These are phyloP conservation scores for Silene latifolia DNA, from an alignment of 148 eudicot genomes.

Conservation along the genomic window DNA sequence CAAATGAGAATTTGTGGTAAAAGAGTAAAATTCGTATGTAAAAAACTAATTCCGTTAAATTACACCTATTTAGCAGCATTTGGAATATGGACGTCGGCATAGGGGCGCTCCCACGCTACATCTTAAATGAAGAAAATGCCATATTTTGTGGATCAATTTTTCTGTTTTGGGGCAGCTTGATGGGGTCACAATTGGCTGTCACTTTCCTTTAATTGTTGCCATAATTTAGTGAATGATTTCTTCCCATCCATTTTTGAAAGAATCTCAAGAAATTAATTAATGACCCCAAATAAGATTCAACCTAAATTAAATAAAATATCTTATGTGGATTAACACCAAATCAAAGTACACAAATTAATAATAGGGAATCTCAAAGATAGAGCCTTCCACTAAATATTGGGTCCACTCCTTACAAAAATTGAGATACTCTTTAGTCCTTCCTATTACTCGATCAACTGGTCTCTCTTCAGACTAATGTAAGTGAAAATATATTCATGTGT, in stretches of 20 bases:
- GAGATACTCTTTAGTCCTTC: no score
- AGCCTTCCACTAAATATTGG: not conserved
- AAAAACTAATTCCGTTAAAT: no score
- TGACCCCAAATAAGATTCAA: not conserved
- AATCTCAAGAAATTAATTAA: not conserved
- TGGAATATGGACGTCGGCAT: not conserved
- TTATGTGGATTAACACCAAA: not conserved
- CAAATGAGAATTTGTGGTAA: no score
- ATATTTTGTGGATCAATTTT: slow-evolving; percentile 20
- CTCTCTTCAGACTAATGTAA: no score
- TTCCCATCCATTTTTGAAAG: not conserved
- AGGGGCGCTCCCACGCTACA: slow-evolving; percentile 5
- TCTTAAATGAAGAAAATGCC: slow-evolving; percentile 3
- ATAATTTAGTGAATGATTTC: not conserved
- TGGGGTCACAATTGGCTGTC: not conserved
- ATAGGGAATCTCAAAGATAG: not conserved
- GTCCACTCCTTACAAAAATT: not conserved
- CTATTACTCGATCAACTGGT: no score
- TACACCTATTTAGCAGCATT: no score
- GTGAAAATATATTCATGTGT: no score
- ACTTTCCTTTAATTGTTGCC: not conserved
- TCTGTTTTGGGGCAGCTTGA: slow-evolving; percentile 11
- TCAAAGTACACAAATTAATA: not conserved
- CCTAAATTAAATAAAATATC: no score
- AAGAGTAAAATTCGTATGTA: no score